Evolutionary conservation across 2,329 filamentous ascomycete genomes (phyloP).

Genomic region (Cladosporium oxysporum): DNA sequence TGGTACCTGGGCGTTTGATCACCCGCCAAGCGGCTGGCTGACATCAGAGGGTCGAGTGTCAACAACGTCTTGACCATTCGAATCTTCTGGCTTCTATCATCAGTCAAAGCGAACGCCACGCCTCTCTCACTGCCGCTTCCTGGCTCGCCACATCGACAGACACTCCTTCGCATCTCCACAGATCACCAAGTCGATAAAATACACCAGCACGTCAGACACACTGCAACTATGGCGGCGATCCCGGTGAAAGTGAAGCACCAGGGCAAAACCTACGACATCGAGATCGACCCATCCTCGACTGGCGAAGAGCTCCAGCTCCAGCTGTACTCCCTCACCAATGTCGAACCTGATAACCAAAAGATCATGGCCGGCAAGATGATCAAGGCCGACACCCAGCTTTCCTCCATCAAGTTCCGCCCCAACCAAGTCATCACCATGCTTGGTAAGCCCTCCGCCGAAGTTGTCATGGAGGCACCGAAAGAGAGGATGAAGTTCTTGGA

Average conservation of each 20-base stretch:
- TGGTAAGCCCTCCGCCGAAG: constrained; percentile 76
- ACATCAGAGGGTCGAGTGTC: constrained; percentile 12
- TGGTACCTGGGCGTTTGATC: not conserved
- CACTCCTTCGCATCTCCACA: not conserved
- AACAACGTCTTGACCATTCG: constrained; percentile 5
- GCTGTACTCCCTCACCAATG: constrained; percentile 90
- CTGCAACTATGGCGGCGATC: constrained; percentile 35
- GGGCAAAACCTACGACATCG: constrained; percentile 92
- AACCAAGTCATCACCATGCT: constrained; percentile 94
- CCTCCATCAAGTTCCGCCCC: constrained; percentile 79
- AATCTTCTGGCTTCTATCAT: not conserved
- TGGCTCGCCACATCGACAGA: not conserved
- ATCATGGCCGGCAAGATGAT: constrained; percentile 92
- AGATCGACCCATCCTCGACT: constrained; percentile 78
- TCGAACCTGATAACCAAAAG: constrained; percentile 95
- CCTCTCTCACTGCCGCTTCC: not conserved
- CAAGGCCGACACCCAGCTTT: constrained; percentile 90
- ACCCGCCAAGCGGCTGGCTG: not conserved
- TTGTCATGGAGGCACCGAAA: constrained; percentile 66
- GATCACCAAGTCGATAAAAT: not conserved
- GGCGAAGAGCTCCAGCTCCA: constrained; percentile 96
- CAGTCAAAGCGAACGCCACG: not conserved
- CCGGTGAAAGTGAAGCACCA: constrained; percentile 83
- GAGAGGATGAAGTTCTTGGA: constrained; percentile 86
- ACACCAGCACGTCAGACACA: not conserved